Percentiles rank a stretch among this genome's conserved stretches.
These are phyloP conservation scores for Biscutella laevigata DNA, from an alignment of 441 rosid species.

Conservation along the genomic window DNA sequence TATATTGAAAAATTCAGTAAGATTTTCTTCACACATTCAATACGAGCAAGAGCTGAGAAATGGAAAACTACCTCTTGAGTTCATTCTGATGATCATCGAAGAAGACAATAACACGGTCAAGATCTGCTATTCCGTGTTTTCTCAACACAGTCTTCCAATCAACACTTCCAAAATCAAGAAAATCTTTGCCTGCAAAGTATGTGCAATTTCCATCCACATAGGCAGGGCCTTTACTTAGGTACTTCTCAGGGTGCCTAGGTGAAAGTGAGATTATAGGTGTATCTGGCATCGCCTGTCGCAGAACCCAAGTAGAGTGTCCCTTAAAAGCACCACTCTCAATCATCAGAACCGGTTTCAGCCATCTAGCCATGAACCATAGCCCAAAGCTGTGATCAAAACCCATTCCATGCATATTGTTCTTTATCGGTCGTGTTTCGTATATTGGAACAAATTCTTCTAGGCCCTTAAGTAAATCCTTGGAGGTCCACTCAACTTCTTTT, in stretches of 20 bases:
- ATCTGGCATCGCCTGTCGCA: conserved; percentile 93
- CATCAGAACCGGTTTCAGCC: conserved; percentile 89
- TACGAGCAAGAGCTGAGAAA: not conserved
- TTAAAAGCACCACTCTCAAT: conserved; percentile 98
- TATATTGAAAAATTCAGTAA: conserved; percentile 12
- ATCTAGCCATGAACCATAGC: conserved; percentile 79
- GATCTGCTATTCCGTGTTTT: conserved; percentile 56
- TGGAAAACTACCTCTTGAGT: conserved; percentile 58
- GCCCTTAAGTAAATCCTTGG: conserved; percentile 79
- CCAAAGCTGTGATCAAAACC: conserved; percentile 99
- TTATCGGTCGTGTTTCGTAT: conserved; percentile 81
- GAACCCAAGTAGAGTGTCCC: conserved; percentile 98
- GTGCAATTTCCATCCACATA: conserved; percentile 93
- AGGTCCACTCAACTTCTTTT: conserved; percentile 84
- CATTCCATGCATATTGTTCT: conserved; percentile 93
- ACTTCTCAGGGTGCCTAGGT: conserved; percentile 93
- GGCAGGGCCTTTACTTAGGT: conserved; percentile 83
- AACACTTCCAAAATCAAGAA: conserved; percentile 90
- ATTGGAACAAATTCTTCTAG: conserved; percentile 85
- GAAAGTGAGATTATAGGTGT: conserved; percentile 65
- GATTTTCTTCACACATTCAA: not conserved
- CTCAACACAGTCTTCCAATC: conserved; percentile 70
- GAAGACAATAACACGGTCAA: conserved; percentile 59
- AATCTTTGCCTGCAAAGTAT: conserved; percentile 93
- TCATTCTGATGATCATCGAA: conserved; percentile 98